Base-by-base conservation (phyloP, 345 rosid species). In the Eucalyptus regnans region DNA sequence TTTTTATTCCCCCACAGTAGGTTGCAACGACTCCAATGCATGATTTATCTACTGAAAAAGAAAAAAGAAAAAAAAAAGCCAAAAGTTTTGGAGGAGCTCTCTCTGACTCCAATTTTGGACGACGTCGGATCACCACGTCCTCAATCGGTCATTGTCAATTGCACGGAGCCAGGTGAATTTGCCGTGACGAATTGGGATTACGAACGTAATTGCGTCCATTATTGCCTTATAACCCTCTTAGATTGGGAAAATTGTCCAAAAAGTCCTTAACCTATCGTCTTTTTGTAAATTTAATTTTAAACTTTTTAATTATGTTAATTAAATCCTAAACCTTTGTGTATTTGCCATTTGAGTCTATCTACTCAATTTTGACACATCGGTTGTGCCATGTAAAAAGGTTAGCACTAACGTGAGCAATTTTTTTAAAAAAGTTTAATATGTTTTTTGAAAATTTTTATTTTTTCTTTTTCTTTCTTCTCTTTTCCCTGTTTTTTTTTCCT, bases 311-410 rank as follows among this genome's bases (percentile, higher is more conserved):
- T 56, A 9, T 4, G 1, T 25, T 1, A 56, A 23, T 56, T 9
- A 25, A 56, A 22, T 23, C 0, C 1, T 56, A 8, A 56, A 4
- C 1, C 0, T 56, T 56, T 56, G 23, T 22, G 0, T 56, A 4
- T 23, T 56, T 23, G 1, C 0, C 12, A 22, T 22, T 56, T 56
- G 1, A 56, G 0, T 56, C 0, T 0, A 23, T 56, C 0, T 0
- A 25, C 0, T 22, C 6, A 56, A 56, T 23, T 56, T 56, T 56
- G 0, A 23, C 1, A 56, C 6, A 9, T 9, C 3, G 0, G 0
- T 8, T 56, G 5, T 56, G 29, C 12, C 29, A 23, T 0, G 6
- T 23, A 56, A 22, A 22, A 22, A 9, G 6, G 1, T 0, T 10
- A 22, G 1, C 3, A 0, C 13, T 3, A 56, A 56, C 3, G 4